phyloP scores from a whole-genome alignment of 1,284 basidiomycete species.

The Pterula multifida region DNA sequence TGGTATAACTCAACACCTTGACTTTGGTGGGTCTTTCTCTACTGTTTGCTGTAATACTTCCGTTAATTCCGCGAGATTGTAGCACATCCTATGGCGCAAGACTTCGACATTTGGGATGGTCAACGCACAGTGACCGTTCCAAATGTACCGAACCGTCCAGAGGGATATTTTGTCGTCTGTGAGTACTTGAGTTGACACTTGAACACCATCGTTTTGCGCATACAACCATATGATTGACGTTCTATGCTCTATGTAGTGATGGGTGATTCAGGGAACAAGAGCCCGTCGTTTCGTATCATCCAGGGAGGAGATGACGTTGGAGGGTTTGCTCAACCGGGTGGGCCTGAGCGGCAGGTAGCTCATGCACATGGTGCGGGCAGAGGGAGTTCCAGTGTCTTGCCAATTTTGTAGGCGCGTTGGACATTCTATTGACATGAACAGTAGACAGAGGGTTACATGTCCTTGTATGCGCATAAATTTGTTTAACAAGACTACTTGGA shows the following conservation, averaged over 20 bases:
- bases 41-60: too few relatives aligned
- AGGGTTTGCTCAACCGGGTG: background rate
- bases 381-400: too few relatives aligned
- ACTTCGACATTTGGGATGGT: slow-evolving; percentile 27
- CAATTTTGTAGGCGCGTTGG: too few relatives aligned
- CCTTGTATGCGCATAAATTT: too few relatives aligned
- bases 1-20: slow-evolving; percentile 22
- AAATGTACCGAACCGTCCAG: slow-evolving; percentile 10
- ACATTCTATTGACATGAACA: too few relatives aligned
- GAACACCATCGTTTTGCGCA: too few relatives aligned
- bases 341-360: background rate
- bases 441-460: too few relatives aligned
- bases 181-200: slow-evolving; percentile 25
- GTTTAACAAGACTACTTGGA: too few relatives aligned
- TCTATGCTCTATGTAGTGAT: slow-evolving; percentile 18
- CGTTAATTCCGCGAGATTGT: slow-evolving; percentile 2
- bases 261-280: slow-evolving; percentile 31
- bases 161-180: slow-evolving; percentile 24
- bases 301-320: background rate
- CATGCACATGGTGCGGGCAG: too few relatives aligned
- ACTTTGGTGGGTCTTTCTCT: slow-evolving; percentile 17
- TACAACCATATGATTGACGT: slow-evolving; percentile 3
- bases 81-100: slow-evolving; percentile 30
- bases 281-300: slow-evolving; percentile 19
- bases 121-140: slow-evolving; percentile 23